Evolutionary conservation across 139 green algal genomes (phyloP).

Genomic region (Chlamydomonas eustigma): DNA sequence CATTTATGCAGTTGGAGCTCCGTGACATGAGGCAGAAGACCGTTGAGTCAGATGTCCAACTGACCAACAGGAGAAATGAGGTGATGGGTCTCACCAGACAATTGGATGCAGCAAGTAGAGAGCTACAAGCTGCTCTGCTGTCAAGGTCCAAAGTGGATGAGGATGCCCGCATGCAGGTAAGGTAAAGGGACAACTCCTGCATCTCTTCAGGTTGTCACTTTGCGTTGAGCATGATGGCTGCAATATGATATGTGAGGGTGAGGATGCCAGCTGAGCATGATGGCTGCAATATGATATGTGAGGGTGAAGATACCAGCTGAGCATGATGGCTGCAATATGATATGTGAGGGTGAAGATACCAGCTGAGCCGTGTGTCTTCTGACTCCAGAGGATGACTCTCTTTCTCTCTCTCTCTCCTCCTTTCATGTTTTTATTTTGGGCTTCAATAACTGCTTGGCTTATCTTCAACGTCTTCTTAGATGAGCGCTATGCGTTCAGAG

Average conservation of each 20-base stretch:
- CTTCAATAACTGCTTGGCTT: background rate
- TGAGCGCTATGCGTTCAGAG: constrained; percentile 28
- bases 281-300: background rate
- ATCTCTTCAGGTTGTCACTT: background rate
- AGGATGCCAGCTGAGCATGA: background rate
- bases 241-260: background rate
- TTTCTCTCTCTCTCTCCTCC: background rate
- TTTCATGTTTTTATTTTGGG: background rate
- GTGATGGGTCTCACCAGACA: background rate
- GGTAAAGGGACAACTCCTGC: background rate
- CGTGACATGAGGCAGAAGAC: background rate
- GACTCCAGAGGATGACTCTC: no score
- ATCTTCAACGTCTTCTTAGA: no score
- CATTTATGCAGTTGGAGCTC: background rate
- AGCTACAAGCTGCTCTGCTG: background rate
- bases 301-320: background rate
- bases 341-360: background rate
- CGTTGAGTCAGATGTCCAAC: background rate
- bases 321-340: background rate
- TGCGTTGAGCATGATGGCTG: background rate
- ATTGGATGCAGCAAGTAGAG: background rate
- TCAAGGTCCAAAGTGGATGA: background rate
- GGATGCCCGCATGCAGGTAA: constrained; percentile 21
- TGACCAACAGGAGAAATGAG: background rate
- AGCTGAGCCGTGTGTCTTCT: background rate